phyloP scores from a whole-genome alignment of 345 rosid species.

The Aquilaria malaccensis region DNA sequence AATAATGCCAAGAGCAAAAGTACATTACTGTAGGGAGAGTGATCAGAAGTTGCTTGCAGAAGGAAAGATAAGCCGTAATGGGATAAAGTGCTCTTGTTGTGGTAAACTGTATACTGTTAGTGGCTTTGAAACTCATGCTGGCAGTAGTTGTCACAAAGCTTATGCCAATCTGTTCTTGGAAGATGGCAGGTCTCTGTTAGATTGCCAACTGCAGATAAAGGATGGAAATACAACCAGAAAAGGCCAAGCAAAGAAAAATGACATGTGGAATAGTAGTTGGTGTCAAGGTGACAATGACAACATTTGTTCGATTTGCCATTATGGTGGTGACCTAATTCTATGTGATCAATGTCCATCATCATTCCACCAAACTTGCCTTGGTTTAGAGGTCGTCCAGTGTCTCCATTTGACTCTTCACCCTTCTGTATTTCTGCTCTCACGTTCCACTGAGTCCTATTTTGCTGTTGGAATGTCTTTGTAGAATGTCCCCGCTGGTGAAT shows the following conservation, averaged over 20 bases:
- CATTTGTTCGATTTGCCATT: slow-evolving; percentile 70
- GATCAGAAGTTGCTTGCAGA: slow-evolving; percentile 23
- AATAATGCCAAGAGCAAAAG: slow-evolving; percentile 53
- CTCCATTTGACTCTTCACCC: background rate
- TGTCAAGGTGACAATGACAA: slow-evolving; percentile 41
- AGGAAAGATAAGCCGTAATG: slow-evolving; percentile 57
- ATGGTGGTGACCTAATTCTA: slow-evolving; percentile 66
- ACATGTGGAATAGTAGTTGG: slow-evolving; percentile 22
- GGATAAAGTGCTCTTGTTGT: slow-evolving; percentile 75
- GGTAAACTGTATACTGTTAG: slow-evolving; percentile 32
- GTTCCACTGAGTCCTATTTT: slow-evolving; percentile 3
- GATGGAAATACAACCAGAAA: slow-evolving; percentile 18
- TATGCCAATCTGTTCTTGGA: slow-evolving; percentile 50
- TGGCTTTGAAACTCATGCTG: slow-evolving; percentile 52
- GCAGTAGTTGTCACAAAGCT: slow-evolving; percentile 30
- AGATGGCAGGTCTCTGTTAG: slow-evolving; percentile 76
- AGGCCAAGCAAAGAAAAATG: slow-evolving; percentile 11
- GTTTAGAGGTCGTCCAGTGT: slow-evolving; percentile 39
- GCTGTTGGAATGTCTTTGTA: slow-evolving; percentile 17
- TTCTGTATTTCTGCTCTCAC: slow-evolving; percentile 1
- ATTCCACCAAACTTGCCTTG: slow-evolving; percentile 65
- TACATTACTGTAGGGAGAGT: slow-evolving; percentile 27
- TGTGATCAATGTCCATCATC: slow-evolving; percentile 89
- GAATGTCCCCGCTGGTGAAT: slow-evolving; percentile 77
- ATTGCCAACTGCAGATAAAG: slow-evolving; percentile 43